Evolutionary conservation across 352 stramenopile species (phyloP).

Genomic region (Phytophthora boehmeriae): DNA sequence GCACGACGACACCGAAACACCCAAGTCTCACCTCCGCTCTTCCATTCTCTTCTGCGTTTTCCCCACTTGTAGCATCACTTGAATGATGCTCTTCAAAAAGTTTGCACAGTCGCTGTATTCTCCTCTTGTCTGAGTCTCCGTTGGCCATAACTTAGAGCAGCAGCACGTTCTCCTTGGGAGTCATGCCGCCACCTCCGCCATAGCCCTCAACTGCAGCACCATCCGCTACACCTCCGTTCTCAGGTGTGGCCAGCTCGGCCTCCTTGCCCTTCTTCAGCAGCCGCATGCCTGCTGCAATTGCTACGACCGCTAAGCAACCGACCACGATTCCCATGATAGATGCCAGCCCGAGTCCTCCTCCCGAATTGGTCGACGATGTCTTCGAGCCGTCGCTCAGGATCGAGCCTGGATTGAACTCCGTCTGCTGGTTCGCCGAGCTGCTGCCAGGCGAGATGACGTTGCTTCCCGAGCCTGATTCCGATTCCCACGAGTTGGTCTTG

Average conservation of each 20-base stretch:
- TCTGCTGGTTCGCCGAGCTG: constrained; percentile 43
- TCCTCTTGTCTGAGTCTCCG: constrained; percentile 25
- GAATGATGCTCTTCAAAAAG: constrained; percentile 30
- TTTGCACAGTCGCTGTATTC: constrained; percentile 45
- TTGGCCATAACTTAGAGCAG: constrained; percentile 76
- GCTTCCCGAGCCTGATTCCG: constrained; percentile 22
- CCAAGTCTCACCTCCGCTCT: constrained; percentile 17
- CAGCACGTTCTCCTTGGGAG: constrained; percentile 83
- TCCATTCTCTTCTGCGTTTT: constrained; percentile 15
- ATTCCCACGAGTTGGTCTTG: constrained; percentile 18
- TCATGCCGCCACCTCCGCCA: constrained; percentile 67
- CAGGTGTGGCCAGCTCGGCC: constrained; percentile 50
- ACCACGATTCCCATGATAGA: constrained; percentile 66
- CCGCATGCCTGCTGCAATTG: constrained; percentile 65
- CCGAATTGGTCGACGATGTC: neutral
- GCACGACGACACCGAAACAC: constrained; percentile 35
- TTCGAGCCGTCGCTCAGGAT: constrained; percentile 36
- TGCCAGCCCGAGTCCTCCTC: constrained; percentile 33
- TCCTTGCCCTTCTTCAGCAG: constrained; percentile 77
- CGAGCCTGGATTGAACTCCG: constrained; percentile 39
- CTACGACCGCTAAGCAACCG: constrained; percentile 75
- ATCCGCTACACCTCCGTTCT: constrained; percentile 20
- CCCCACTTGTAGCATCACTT: constrained; percentile 22
- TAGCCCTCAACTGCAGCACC: constrained; percentile 48
- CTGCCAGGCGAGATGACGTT: constrained; percentile 23